Evolutionary conservation across 1,139 yeast species (phyloP).

Genomic region (Kodamaea suecica): DNA sequence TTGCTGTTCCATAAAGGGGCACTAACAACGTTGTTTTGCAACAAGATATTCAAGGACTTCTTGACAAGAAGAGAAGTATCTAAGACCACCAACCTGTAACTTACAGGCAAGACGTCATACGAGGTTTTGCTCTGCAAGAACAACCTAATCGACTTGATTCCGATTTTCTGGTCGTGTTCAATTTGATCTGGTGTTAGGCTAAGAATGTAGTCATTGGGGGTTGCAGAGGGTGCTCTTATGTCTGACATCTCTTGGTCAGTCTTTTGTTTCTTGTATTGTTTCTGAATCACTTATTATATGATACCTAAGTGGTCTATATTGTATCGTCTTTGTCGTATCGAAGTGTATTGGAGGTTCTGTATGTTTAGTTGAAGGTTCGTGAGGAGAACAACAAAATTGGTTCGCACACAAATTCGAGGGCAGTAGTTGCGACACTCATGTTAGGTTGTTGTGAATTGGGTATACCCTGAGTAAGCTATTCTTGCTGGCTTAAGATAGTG

Average conservation of each 20-base stretch:
- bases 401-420: neutral
- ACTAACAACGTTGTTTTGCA: slow-evolving; percentile 91
- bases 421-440: neutral
- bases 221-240: slow-evolving; percentile 17
- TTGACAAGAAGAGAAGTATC: slow-evolving; percentile 90
- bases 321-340: no score
- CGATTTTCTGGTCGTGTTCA: slow-evolving; percentile 60
- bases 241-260: neutral
- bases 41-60: slow-evolving; percentile 81
- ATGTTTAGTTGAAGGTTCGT: no score
- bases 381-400: neutral
- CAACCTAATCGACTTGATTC: slow-evolving; percentile 72
- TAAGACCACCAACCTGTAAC: slow-evolving; percentile 86
- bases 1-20: slow-evolving; percentile 97
- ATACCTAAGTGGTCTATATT: no score
- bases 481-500: no score
- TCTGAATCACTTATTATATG: no score
- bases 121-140: slow-evolving; percentile 90
- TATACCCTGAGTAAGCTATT: no score
- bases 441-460: neutral
- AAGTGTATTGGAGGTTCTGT: no score
- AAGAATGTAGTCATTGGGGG: slow-evolving; percentile 45
- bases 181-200: slow-evolving; percentile 44
- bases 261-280: neutral
- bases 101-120: slow-evolving; percentile 94